Base-by-base conservation (phyloP, 805 yeast genomes). In the Saccharomycopsis oosterbeekiorum region DNA sequence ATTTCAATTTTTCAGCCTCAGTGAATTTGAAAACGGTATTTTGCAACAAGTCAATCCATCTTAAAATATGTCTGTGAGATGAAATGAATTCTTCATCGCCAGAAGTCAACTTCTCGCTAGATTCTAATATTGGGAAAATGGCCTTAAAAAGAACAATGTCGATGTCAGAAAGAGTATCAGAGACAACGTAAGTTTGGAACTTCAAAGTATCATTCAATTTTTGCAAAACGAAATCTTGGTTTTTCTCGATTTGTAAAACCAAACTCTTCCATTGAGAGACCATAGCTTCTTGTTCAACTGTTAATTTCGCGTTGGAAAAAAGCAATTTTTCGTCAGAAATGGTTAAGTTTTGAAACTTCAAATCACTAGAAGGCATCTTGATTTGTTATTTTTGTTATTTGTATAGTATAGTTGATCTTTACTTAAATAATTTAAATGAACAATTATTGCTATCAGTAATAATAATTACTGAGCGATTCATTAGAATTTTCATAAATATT, bases 31-130 rank as follows among this genome's bases (percentile, higher is more conserved):
- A 78, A 65, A 83, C 73, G 40, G 84, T 76, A 69, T 85, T 82
- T 76, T 94, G 98, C 63, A 94, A 75, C 67, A 89, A 81, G 69
- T 92, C 97, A 26, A 84, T 82, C 98, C 98, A 94, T 80, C 99
- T 87, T 64, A 90, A 75, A 62, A 93, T 78, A 74, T 93, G 97
- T 80, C 97, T 88, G 50, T 84, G 82, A 41, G 81, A 84, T 55
- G 71, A 67, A 56, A 71, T 67, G 60, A 71, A 74, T 62, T 73
- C 72, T 12, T 73, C 73, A 11, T 82, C 71, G 21, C 53, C 53
- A 11, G 53, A 47, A 26, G 80, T 74, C 81, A 89, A 82, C 64
- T 78, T 74, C 59, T 77, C 75, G 47, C 87, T 83, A 41, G 59
- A 47, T 37, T 61, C 57, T 19, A 63, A 39, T 47, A 82, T 64